Conservation (phyloP, 2,329 filamentous ascomycete species). For the Mycosphaerella arachidis region DNA sequence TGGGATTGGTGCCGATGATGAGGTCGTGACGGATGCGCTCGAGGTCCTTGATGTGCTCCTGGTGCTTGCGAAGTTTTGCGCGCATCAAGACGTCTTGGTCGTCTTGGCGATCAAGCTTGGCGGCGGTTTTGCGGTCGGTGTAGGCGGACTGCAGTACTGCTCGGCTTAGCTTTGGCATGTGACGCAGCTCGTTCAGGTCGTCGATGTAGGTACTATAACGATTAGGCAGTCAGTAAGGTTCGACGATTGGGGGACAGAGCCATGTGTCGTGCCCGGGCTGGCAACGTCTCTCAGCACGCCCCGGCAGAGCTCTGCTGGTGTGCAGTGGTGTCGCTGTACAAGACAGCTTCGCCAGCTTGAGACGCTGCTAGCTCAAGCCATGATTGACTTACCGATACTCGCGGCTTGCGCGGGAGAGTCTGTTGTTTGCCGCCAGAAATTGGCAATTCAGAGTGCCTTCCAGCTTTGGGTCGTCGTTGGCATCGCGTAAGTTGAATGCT, state of each 20-base stretch:
- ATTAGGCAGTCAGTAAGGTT: too few species aligned
- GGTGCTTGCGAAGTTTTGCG: slow-evolving; percentile 3
- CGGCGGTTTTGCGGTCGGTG: slow-evolving; percentile 3
- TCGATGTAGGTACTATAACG: slow-evolving; percentile 2
- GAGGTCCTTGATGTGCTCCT: slow-evolving; percentile 8
- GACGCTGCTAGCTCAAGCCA: too few species aligned
- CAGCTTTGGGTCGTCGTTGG: slow-evolving; percentile 5
- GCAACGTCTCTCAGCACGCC: too few species aligned
- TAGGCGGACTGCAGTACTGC: slow-evolving; percentile 1
- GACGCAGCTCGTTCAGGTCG: slow-evolving; percentile 10
- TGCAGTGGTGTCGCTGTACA: too few species aligned
- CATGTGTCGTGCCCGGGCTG: too few species aligned
- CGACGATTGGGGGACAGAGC: too few species aligned
- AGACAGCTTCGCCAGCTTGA: too few species aligned
- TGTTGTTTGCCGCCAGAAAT: slow-evolving; percentile 17
- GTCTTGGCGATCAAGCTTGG: slow-evolving; percentile 6
- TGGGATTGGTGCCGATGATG: not conserved
- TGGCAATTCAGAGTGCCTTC: slow-evolving; percentile 8
- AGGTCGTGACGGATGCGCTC: slow-evolving; percentile 6
- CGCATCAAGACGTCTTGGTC: not conserved
- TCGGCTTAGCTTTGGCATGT: slow-evolving; percentile 9
- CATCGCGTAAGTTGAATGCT: not conserved
- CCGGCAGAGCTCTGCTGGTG: too few species aligned
- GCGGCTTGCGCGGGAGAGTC: slow-evolving; percentile 7
- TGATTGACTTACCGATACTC: not conserved